phyloP scores from a whole-genome alignment of 208 protist species.

The Wallacemonas sp. region DNA sequence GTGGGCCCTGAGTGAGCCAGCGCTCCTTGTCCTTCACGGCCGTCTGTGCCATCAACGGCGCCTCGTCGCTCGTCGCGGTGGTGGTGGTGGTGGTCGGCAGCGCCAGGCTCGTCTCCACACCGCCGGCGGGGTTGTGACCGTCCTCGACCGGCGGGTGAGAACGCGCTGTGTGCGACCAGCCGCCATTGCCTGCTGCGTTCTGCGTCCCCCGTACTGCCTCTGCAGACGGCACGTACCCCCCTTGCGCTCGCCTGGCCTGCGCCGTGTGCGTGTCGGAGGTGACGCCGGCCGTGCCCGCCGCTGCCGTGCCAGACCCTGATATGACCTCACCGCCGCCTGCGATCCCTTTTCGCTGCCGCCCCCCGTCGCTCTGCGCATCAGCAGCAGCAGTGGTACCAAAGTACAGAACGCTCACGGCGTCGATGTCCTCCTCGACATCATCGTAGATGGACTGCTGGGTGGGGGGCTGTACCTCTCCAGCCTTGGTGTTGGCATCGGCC shows the following conservation, averaged over 20 bases:
- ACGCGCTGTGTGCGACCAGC: not conserved
- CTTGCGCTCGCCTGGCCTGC: not conserved
- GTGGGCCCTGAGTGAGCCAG: constrained; percentile 67
- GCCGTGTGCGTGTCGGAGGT: not conserved
- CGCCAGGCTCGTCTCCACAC: too few relatives aligned
- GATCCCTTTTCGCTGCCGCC: not conserved
- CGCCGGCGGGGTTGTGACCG: too few relatives aligned
- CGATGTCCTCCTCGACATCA: not conserved
- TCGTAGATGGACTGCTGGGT: not conserved
- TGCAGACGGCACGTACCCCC: not conserved
- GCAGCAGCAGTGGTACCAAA: too few relatives aligned
- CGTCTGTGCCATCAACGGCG: not conserved
- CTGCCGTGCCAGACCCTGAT: not conserved
- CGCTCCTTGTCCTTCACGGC: constrained; percentile 14
- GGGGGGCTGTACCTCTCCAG: not conserved
- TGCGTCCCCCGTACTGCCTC: not conserved
- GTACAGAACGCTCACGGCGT: not conserved
- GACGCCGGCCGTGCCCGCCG: not conserved
- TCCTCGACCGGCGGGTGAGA: not conserved
- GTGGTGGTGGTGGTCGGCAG: too few relatives aligned
- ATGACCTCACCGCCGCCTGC: not conserved
- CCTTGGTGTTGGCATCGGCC: not conserved
- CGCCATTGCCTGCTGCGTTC: not conserved
- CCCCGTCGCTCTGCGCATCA: too few relatives aligned
- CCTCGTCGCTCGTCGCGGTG: not conserved